Base-by-base conservation (phyloP, 176 grass and related monocot genomes). In the Pontederia crassipes region DNA sequence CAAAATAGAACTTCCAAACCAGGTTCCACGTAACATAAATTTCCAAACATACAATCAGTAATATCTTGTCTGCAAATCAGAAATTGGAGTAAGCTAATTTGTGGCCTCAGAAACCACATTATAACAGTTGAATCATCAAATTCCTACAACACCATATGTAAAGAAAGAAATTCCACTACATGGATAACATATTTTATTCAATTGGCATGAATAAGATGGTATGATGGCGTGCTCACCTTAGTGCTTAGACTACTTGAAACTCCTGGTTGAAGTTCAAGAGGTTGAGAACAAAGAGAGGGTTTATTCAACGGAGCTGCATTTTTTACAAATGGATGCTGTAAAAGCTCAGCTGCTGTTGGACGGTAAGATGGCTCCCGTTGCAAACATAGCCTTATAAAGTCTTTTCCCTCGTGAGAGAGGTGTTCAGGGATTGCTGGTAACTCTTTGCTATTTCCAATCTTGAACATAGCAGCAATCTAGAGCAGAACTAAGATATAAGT, bases 391-490 rank as follows among this genome's bases (percentile, higher is more conserved):
- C 77, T 78, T 76, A 98, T 74, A 46, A 98, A 92, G 70, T 98
- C 87, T 68, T 83, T 92, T 52, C 93, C 84, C 14, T 92, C 84
- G 29, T 88, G 87, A 20, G 93, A 92, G 56, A 98, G 87, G 66
- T 88, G 81, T 60, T 98, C 84, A 12, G 93, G 93, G 74, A 89
- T 92, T 75, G 81, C 73, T 45, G 93, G 93, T 72, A 98, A 84
- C 46, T 98, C 93, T 71, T 92, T 98, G 58, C 93, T 88, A 63
- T 98, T 98, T 50, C 81, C 81, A 67, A 98, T 98, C 74, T 98
- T 98, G 76, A 98, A 98, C 79, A 98, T 79, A 68, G 87, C 93
- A 46, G 93, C 93, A 74, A 98, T 98, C 93, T 98, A 57, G 16
- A 57, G 27, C 50, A 69, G 10, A 46, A 10, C n/a, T 9, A 10